Evolutionary conservation across 2,329 filamentous ascomycete genomes (phyloP).

Genomic region (Raffaelea deltoideospora): DNA sequence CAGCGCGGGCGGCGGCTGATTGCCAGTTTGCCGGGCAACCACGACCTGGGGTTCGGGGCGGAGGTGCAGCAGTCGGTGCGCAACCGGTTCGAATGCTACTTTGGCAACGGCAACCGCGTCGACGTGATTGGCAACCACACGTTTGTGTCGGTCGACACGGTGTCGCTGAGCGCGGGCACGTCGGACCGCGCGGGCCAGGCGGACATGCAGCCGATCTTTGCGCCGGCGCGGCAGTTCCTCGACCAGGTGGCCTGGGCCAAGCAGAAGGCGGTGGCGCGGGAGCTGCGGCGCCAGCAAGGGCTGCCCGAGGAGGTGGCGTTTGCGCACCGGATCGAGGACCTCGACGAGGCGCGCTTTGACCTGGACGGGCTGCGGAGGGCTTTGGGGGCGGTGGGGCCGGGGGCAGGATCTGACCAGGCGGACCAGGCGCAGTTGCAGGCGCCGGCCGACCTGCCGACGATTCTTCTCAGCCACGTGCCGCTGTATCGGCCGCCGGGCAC

Average conservation of each 20-base stretch:
- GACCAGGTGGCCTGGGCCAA: slow-evolving; percentile 49
- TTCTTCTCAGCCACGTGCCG: slow-evolving; percentile 83
- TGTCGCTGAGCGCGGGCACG: slow-evolving; percentile 65
- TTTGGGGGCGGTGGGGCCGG: slow-evolving; percentile 15
- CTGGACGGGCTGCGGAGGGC: not conserved
- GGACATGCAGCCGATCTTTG: slow-evolving; percentile 51
- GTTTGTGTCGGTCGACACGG: slow-evolving; percentile 78
- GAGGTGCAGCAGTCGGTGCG: slow-evolving; percentile 70
- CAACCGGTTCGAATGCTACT: slow-evolving; percentile 72
- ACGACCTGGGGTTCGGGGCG: slow-evolving; percentile 82
- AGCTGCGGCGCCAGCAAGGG: slow-evolving; percentile 51
- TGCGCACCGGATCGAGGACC: slow-evolving; percentile 43
- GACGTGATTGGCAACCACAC: slow-evolving; percentile 92
- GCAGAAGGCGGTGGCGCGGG: slow-evolving; percentile 50
- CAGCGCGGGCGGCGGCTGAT: slow-evolving; percentile 64
- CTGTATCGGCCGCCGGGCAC: slow-evolving; percentile 70
- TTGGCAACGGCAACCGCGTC: slow-evolving; percentile 81
- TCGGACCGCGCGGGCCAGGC: slow-evolving; percentile 34
- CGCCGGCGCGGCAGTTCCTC: slow-evolving; percentile 63
- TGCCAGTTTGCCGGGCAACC: slow-evolving; percentile 79
- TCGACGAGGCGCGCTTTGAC: slow-evolving; percentile 29
- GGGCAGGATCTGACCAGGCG: slow-evolving; percentile 23
- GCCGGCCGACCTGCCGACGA: slow-evolving; percentile 58
- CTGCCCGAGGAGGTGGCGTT: slow-evolving; percentile 39
- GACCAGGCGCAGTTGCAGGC: slow-evolving; percentile 27